Percentiles rank a stretch among this genome's conserved stretches.
These are phyloP conservation scores for Neurospora crassa DNA, from an alignment of 2,329 filamentous ascomycete species.

Conservation along the genomic window DNA sequence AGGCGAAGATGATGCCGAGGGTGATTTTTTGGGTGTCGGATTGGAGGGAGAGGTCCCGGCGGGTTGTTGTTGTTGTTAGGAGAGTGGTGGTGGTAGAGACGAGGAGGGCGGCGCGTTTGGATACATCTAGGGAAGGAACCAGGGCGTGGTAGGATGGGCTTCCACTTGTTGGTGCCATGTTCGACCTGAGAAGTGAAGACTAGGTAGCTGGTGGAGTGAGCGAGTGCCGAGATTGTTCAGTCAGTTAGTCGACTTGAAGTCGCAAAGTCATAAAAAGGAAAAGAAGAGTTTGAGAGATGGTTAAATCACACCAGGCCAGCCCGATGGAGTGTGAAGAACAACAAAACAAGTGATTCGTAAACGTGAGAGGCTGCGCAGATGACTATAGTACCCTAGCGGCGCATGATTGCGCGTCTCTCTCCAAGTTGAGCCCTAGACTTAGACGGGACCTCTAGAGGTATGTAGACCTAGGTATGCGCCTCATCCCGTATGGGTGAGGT, in stretches of 20 bases:
- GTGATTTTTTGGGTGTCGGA: conserved; percentile 63
- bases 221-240: neutral
- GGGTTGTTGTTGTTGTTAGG: conserved; percentile 24
- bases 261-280: neutral
- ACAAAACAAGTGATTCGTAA: neutral
- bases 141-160: neutral
- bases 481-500: neutral
- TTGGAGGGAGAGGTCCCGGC: conserved; percentile 42
- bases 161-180: conserved; percentile 5
- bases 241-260: neutral
- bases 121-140: neutral
- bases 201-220: neutral
- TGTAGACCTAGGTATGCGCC: neutral
- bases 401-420: neutral
- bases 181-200: no score
- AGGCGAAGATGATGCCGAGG: conserved; percentile 53
- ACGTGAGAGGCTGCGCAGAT: neutral
- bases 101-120: conserved; percentile 12
- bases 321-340: neutral
- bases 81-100: conserved; percentile 5
- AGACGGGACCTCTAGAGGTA: neutral
- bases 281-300: neutral
- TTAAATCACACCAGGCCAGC: neutral
- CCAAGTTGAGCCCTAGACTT: neutral
- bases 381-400: neutral